These are phyloP conservation scores for Daldinia childiae DNA, from an alignment of 495 filamentous ascomycete genomes.

Conservation along the genomic window DNA sequence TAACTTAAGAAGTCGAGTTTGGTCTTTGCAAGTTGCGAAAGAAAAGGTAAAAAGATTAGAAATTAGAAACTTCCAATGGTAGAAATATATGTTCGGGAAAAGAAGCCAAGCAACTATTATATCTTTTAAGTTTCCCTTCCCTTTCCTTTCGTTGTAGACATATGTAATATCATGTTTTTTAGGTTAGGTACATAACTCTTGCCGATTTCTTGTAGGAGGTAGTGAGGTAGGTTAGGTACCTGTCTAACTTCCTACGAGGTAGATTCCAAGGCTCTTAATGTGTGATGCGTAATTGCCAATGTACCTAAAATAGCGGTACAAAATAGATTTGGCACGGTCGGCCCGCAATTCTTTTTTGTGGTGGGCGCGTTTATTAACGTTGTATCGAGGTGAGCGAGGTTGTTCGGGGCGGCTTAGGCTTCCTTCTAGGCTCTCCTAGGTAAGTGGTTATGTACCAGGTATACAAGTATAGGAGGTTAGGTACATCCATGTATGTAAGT, in stretches of 20 bases:
- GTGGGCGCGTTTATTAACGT: constrained; percentile 40
- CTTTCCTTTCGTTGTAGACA: neutral
- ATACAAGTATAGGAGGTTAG: no score
- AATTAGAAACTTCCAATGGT: no score
- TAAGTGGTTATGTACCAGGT: constrained; percentile 15
- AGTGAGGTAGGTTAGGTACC: no score
- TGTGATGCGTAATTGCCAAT: neutral
- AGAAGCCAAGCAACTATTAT: constrained; percentile 16
- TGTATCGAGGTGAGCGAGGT: constrained; percentile 23
- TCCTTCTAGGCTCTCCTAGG: constrained; percentile 33
- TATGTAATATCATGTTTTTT: neutral
- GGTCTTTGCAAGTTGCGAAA: neutral
- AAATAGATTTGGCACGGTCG: constrained; percentile 18
- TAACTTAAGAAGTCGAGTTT: constrained; percentile 2
- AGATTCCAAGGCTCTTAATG: constrained; percentile 15
- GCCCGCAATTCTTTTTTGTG: constrained; percentile 30
- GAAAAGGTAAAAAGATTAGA: neutral
- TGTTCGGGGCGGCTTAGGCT: constrained; percentile 21
- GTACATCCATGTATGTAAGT: neutral
- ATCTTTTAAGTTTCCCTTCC: neutral
- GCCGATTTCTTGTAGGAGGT: neutral
- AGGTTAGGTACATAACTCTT: neutral
- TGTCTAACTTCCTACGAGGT: neutral
- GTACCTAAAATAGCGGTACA: constrained; percentile 9
- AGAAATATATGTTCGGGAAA: constrained; percentile 1